Base-by-base conservation (phyloP, 2,329 filamentous ascomycete genomes). In the Fusarium chlamydosporum region DNA sequence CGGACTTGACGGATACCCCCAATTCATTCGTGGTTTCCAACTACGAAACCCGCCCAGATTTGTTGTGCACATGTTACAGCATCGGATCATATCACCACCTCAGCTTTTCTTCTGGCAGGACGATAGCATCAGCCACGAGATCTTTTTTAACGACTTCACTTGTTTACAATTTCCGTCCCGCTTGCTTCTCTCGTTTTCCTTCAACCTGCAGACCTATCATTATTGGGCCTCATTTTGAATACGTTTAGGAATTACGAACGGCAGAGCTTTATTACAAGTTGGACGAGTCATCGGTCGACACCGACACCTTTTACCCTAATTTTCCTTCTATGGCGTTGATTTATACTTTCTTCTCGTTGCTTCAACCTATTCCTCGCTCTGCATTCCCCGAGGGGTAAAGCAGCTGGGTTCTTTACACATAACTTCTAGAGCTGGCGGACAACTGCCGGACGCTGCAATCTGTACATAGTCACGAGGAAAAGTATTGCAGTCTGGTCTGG, bases 1-100 rank as follows among this genome's bases (percentile, higher is more conserved):
- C 46, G 61, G 61, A 62, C 38, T 71, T 68, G 61, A 73, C 41
- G 61, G 67, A 74, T 72, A 65, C 67, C 71, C 65, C 65, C 53
- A 34, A 40, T 68, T 61, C 57, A 61, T 66, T 63, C 56, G 43
- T 56, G 56, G 43, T 55, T 56, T 54, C 56, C 48, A 61, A 65
- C 55, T 67, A 65, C 67, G 65, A 61, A 45, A 57, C 50, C 60
- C 53, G 41, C 54, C 46, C 37, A 34, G 23, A 65, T 60, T 65
- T 38, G 37, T 61, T 53, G 57, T 59, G 35, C 42, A 59, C 53
- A 54, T 20, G 46, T 53, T 41, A 31, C 61, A 67, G 35, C 56
- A 65, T 50, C 29, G 41, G 40, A 62, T 56, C 50, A 41, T 29
- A 43, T 69, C 46, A 47, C 38, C 60, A 43, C 61, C 61, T 60